These are phyloP conservation scores for Suhomyces taliae DNA, from an alignment of 1,139 yeast species.

Conservation along the genomic window DNA sequence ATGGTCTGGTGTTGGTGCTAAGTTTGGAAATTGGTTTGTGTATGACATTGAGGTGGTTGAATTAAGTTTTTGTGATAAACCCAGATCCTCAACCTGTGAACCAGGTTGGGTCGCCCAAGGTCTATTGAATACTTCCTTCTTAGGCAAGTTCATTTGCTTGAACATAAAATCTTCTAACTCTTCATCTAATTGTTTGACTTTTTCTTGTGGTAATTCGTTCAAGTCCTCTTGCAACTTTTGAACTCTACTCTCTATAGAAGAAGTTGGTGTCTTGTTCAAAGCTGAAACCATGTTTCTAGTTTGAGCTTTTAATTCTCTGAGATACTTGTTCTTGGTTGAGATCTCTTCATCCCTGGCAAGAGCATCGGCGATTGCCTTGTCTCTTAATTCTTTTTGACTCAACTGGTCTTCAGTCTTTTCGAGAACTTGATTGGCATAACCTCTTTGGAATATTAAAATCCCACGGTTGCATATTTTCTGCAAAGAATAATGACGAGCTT, in stretches of 20 bases:
- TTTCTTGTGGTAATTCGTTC: constrained; percentile 28
- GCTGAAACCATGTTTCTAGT: constrained; percentile 29
- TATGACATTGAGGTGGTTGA: constrained; percentile 35
- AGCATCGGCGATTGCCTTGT: constrained; percentile 45
- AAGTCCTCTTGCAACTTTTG: constrained; percentile 33
- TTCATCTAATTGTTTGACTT: constrained; percentile 43
- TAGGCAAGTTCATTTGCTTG: constrained; percentile 36
- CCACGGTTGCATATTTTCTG: not conserved
- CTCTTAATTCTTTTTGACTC: constrained; percentile 37
- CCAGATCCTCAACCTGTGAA: constrained; percentile 11
- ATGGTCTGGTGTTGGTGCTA: constrained; percentile 46
- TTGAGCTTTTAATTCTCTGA: constrained; percentile 35
- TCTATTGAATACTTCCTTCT: constrained; percentile 28
- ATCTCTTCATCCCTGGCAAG: constrained; percentile 47
- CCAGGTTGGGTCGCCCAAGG: constrained; percentile 33
- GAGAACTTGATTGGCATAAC: constrained; percentile 6
- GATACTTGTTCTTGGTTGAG: constrained; percentile 34
- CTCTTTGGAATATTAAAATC: not conserved
- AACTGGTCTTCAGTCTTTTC: constrained; percentile 10
- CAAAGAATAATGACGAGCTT: not conserved
- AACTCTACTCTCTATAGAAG: constrained; percentile 32
- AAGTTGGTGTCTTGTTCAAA: constrained; percentile 39
- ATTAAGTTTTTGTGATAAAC: constrained; percentile 19
- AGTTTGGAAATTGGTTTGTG: constrained; percentile 37
- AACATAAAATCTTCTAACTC: constrained; percentile 44